Percentiles rank a stretch among this genome's conserved stretches.
Conservation (phyloP, 257 asterid species). For the Coffea eugenioides region DNA sequence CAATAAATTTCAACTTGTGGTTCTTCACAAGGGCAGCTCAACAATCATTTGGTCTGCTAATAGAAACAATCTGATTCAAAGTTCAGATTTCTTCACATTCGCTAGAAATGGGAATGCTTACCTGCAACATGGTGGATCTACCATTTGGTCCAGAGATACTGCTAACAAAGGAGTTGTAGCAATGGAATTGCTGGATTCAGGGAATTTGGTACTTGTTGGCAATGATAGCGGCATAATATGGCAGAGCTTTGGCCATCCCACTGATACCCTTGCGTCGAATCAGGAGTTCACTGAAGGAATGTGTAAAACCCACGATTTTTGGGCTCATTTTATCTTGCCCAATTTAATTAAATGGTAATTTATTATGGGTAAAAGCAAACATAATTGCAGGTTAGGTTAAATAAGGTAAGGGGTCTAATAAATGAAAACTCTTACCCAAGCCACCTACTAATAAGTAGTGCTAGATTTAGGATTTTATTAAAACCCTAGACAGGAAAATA, state of each 20-base stretch:
- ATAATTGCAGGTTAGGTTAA: no score
- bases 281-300: conserved; percentile 66
- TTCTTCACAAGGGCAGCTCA: conserved; percentile 58
- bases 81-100: conserved; percentile 55
- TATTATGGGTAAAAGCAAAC: no score
- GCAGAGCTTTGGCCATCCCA: conserved; percentile 83
- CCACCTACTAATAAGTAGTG: no score
- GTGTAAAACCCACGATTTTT: no score
- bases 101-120: conserved; percentile 66
- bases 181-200: conserved; percentile 64
- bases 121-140: conserved; percentile 46
- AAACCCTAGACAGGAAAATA: no score
- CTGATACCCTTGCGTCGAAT: conserved; percentile 61
- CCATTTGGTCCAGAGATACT: conserved; percentile 64
- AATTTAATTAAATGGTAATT: no score
- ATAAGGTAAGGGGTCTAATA: no score
- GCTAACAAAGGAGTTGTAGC: conserved; percentile 64
- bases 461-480: no score
- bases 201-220: conserved; percentile 66
- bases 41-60: conserved; percentile 88
- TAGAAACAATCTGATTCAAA: conserved; percentile 51
- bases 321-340: no score
- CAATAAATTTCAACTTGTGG: no score
- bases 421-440: no score
- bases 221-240: no score